phyloP scores from a whole-genome alignment of 2,329 filamentous ascomycete species.

The Pseudocercospora ulei region DNA sequence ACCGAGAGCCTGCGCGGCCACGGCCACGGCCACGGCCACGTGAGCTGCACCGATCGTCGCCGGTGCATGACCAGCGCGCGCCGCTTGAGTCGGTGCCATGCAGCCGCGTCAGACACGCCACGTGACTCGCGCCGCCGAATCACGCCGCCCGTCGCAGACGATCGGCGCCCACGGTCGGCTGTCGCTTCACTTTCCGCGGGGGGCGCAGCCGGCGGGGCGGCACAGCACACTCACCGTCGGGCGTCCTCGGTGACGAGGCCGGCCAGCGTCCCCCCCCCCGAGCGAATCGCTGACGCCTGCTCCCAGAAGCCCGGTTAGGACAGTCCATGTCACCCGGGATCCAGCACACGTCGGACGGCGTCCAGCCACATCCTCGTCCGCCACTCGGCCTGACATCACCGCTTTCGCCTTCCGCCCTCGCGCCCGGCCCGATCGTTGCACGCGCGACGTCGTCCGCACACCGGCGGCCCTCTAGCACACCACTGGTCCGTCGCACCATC shows the following conservation, averaged over 20 bases:
- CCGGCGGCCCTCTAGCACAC: slow-evolving; percentile 9
- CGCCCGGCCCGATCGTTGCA: slow-evolving; percentile 4
- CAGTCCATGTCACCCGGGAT: slow-evolving; percentile 6
- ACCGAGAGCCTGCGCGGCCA: slow-evolving; percentile 18
- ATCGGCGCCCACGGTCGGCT: slow-evolving; percentile 12
- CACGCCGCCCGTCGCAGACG: slow-evolving; percentile 3
- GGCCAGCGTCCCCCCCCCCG: too few species aligned
- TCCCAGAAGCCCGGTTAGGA: slow-evolving; percentile 22
- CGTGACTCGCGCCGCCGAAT: too few species aligned
- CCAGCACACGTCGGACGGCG: background rate
- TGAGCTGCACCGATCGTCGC: slow-evolving; percentile 1
- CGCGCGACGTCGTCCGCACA: slow-evolving; percentile 4
- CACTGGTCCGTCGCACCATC: slow-evolving; percentile 6
- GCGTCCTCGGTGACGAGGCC: slow-evolving; percentile 7
- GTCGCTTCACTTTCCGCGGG: slow-evolving; percentile 2
- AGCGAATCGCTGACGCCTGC: too few species aligned
- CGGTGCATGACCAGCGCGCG: slow-evolving; percentile 4
- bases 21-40: slow-evolving; percentile 4
- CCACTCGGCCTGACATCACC: background rate
- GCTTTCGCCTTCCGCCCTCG: slow-evolving; percentile 2
- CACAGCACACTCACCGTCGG: slow-evolving; percentile 12
- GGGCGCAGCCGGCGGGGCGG: slow-evolving; percentile 7
- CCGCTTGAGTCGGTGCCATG: slow-evolving; percentile 7
- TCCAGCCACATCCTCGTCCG: background rate
- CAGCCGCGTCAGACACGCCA: slow-evolving; percentile 3